These are phyloP conservation scores for Phylloboletellus chloephorus DNA, from an alignment of 1,284 basidiomycete genomes.

Conservation along the genomic window DNA sequence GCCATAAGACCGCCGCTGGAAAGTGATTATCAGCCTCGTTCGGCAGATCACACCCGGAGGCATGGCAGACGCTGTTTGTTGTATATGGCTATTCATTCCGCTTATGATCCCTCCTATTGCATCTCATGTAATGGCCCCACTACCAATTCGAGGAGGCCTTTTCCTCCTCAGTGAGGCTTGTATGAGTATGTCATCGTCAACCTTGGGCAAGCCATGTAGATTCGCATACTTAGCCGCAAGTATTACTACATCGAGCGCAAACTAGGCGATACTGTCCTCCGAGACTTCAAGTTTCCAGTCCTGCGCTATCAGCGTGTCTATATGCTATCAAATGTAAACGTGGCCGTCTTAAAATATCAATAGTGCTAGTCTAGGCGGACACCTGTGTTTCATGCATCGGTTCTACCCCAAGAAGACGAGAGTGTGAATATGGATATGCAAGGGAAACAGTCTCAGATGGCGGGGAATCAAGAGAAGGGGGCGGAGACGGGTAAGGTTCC, in stretches of 20 bases:
- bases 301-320: conserved; percentile 5
- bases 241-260: too few species aligned
- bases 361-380: conserved; percentile 17
- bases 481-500: conserved; percentile 72
- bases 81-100: conserved; percentile 12
- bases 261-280: too few species aligned
- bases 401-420: conserved; percentile 5
- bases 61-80: conserved; percentile 1
- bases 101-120: conserved; percentile 15
- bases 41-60: background rate
- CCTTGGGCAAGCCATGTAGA: too few species aligned
- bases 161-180: background rate
- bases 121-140: conserved; percentile 21
- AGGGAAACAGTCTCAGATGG: conserved; percentile 29
- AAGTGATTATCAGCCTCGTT: conserved; percentile 21
- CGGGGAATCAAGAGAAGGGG: conserved; percentile 68
- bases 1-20: conserved; percentile 33
- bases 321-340: conserved; percentile 1
- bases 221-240: too few species aligned
- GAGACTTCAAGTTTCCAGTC: background rate
- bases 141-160: conserved; percentile 9
- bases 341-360: conserved; percentile 25
- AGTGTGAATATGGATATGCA: conserved; percentile 9
- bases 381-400: conserved; percentile 16
- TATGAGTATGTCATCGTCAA: background rate